Conservation (phyloP, 148 eudicot genomes). For the Beta vulgaris region DNA sequence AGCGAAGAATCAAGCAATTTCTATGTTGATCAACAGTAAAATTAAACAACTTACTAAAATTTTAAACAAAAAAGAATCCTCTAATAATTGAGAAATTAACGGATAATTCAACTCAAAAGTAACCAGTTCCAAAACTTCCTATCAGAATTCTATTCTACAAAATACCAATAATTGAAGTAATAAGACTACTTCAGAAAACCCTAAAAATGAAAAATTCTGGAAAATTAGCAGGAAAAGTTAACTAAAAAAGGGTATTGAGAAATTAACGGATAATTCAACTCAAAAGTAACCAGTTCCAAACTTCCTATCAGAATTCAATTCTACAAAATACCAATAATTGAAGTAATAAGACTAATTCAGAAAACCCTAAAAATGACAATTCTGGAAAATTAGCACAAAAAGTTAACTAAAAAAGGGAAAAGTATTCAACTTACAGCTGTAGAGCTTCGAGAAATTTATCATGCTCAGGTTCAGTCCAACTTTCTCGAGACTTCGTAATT, state of each 20-base stretch:
- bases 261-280: background rate
- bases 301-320: background rate
- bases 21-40: no score
- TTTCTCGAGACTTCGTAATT: conserved; percentile 87
- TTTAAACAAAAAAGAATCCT: no score
- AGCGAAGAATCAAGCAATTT: no score
- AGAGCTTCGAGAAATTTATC: conserved; percentile 99
- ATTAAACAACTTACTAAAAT: no score
- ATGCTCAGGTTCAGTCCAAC: conserved; percentile 98
- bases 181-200: background rate
- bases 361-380: background rate
- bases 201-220: background rate
- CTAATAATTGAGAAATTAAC: background rate
- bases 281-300: background rate
- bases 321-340: background rate
- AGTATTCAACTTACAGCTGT: conserved; percentile 60
- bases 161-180: background rate
- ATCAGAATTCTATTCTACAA: background rate
- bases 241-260: background rate
- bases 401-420: background rate
- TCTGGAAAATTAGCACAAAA: background rate
- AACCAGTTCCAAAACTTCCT: background rate
- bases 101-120: background rate
- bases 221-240: background rate
- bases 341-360: background rate